Evolutionary conservation across 2,329 filamentous ascomycete species (phyloP).

Genomic region (Knufia fluminis): DNA sequence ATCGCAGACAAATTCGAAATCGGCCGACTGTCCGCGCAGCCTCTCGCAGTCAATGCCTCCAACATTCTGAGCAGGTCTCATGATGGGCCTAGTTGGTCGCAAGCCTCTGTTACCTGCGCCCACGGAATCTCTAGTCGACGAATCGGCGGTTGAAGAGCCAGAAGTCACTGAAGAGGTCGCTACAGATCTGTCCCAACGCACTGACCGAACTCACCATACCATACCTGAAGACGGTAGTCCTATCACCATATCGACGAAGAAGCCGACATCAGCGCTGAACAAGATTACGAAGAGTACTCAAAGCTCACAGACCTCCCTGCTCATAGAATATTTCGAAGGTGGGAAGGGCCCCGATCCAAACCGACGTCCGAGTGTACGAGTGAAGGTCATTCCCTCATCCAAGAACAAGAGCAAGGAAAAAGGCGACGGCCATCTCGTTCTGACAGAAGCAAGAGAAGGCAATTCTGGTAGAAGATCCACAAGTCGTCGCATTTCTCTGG

Average conservation of each 20-base stretch:
- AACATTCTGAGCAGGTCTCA: slow-evolving; percentile 18
- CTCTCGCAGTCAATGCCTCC: slow-evolving; percentile 4
- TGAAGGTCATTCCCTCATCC: slow-evolving; percentile 65
- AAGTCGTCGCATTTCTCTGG: slow-evolving; percentile 57
- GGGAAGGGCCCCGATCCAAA: slow-evolving; percentile 53
- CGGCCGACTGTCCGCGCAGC: neutral
- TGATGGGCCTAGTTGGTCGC: slow-evolving; percentile 42
- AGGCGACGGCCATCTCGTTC: slow-evolving; percentile 50
- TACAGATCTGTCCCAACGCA: slow-evolving; percentile 42
- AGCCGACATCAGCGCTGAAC: slow-evolving; percentile 55
- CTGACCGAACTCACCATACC: slow-evolving; percentile 42
- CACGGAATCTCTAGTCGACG: slow-evolving; percentile 34
- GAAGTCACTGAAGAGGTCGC: slow-evolving; percentile 38
- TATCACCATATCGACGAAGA: slow-evolving; percentile 75
- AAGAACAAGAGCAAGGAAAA: slow-evolving; percentile 41
- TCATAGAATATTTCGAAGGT: slow-evolving; percentile 93
- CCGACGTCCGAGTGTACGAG: slow-evolving; percentile 72
- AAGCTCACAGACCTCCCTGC: slow-evolving; percentile 74
- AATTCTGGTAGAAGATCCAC: slow-evolving; percentile 58
- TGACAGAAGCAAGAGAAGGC: slow-evolving; percentile 56
- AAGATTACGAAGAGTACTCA: slow-evolving; percentile 45
- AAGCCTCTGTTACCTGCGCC: slow-evolving; percentile 41
- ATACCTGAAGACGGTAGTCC: slow-evolving; percentile 56
- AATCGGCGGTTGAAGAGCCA: slow-evolving; percentile 34
- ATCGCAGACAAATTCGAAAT: neutral